Conservation (phyloP, 257 asterid genomes). For the Plectranthus barbatus region DNA sequence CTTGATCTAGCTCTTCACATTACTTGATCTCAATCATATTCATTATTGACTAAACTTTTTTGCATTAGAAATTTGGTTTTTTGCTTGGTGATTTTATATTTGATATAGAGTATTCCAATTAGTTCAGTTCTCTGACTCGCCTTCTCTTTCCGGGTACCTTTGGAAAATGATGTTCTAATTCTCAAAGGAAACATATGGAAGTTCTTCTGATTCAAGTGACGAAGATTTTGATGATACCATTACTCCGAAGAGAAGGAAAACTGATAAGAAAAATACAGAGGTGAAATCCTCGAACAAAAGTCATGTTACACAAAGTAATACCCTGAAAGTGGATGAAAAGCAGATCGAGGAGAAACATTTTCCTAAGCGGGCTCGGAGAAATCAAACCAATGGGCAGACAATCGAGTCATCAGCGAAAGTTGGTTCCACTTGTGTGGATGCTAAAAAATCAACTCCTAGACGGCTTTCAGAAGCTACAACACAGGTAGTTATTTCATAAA, state of each 20-base stretch:
- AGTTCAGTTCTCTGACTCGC: background rate
- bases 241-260: constrained; percentile 41
- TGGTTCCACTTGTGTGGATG: constrained; percentile 37
- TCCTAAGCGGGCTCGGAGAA: constrained; percentile 21
- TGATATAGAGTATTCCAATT: background rate
- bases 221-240: constrained; percentile 64
- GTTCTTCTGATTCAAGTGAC: constrained; percentile 78
- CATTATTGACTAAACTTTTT: background rate
- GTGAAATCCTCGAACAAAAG: constrained; percentile 16
- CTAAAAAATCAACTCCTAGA: constrained; percentile 24
- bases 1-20: background rate
- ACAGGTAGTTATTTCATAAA: constrained; percentile 45
- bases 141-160: background rate
- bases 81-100: background rate
- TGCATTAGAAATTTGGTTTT: background rate
- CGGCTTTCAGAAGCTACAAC: constrained; percentile 56
- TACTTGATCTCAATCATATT: background rate
- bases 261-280: constrained; percentile 26
- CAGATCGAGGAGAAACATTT: constrained; percentile 18
- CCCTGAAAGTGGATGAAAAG: constrained; percentile 21
- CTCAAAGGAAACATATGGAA: constrained; percentile 75
- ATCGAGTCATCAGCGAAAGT: constrained; percentile 16
- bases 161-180: constrained; percentile 14
- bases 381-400: constrained; percentile 17
- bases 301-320: constrained; percentile 12